phyloP scores from a whole-genome alignment of 1,139 yeast genomes.

The Yamadazyma songkhlaensis region DNA sequence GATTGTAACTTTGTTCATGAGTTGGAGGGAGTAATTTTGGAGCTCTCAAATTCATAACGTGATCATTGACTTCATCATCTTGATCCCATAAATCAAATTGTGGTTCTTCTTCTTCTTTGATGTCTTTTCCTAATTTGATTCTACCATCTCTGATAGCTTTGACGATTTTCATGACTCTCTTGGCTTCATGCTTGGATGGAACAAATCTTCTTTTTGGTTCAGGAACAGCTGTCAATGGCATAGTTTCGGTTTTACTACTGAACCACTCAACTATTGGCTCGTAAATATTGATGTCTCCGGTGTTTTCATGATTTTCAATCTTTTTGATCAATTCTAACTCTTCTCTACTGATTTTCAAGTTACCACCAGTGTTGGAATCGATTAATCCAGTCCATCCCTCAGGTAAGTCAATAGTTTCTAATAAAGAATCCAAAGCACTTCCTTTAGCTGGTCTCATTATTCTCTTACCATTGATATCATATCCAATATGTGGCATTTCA shows the following conservation, averaged over 20 bases:
- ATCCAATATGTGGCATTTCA: slow-evolving; percentile 96
- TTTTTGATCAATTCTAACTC: slow-evolving; percentile 87
- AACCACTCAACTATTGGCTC: slow-evolving; percentile 97
- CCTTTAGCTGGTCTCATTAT: slow-evolving; percentile 99
- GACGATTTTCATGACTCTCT: slow-evolving; percentile 93
- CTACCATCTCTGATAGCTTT: slow-evolving; percentile 95
- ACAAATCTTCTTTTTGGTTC: slow-evolving; percentile 97
- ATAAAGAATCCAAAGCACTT: slow-evolving; percentile 83
- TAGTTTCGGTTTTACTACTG: slow-evolving; percentile 77
- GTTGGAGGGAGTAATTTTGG: slow-evolving; percentile 97
- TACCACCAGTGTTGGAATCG: slow-evolving; percentile 87
- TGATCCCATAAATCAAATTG: slow-evolving; percentile 85
- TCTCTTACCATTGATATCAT: slow-evolving; percentile 94
- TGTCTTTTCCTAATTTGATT: slow-evolving; percentile 57
- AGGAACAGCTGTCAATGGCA: slow-evolving; percentile 91
- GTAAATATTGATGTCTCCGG: slow-evolving; percentile 79
- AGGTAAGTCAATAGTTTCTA: slow-evolving; percentile 89
- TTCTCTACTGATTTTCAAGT: slow-evolving; percentile 81
- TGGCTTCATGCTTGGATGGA: slow-evolving; percentile 96
- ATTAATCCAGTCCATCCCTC: slow-evolving; percentile 98
- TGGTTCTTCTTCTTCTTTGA: slow-evolving; percentile 42
- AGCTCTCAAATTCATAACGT: slow-evolving; percentile 89
- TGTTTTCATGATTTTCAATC: slow-evolving; percentile 81
- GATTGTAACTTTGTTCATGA: slow-evolving; percentile 93
- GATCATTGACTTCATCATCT: slow-evolving; percentile 54